phyloP scores from a whole-genome alignment of 805 yeast genomes.

The Teunomyces lycoperdinae region DNA sequence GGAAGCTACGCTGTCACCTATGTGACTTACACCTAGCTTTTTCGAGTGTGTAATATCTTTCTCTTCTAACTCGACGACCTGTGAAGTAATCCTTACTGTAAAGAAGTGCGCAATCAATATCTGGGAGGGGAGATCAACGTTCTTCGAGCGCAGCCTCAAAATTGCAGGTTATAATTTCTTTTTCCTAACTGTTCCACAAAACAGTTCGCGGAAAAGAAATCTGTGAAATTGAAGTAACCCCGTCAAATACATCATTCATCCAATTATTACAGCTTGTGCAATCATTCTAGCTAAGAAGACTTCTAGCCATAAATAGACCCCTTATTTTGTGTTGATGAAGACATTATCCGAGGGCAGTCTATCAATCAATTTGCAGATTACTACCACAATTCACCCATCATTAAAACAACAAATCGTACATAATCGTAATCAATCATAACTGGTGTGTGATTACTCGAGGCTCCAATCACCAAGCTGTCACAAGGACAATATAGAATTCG shows the following conservation, averaged over 20 bases:
- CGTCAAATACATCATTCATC: slow-evolving; percentile 1
- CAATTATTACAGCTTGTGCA: not conserved
- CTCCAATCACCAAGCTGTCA: not conserved
- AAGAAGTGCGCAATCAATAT: not conserved
- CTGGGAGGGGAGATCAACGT: not conserved
- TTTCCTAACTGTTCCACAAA: not conserved
- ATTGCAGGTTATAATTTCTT: slow-evolving; percentile 3
- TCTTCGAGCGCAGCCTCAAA: not conserved
- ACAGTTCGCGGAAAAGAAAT: slow-evolving; percentile 1
- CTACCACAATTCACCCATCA: not conserved
- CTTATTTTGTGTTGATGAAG: not conserved
- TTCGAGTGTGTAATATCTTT: too few species aligned
- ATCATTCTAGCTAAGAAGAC: not conserved
- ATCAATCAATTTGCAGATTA: not conserved
- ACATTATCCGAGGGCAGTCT: not conserved
- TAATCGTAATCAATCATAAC: not conserved
- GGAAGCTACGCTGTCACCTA: too few species aligned
- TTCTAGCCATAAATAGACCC: not conserved
- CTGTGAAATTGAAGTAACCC: slow-evolving; percentile 3
- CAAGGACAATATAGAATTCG: not conserved
- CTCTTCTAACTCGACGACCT: too few species aligned
- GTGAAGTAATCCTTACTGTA: not conserved
- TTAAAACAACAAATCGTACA: slow-evolving; percentile 1
- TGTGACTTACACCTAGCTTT: too few species aligned
- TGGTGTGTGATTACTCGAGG: not conserved